phyloP scores from a whole-genome alignment of 345 rosid genomes.

The Pseudoturritis turrita region DNA sequence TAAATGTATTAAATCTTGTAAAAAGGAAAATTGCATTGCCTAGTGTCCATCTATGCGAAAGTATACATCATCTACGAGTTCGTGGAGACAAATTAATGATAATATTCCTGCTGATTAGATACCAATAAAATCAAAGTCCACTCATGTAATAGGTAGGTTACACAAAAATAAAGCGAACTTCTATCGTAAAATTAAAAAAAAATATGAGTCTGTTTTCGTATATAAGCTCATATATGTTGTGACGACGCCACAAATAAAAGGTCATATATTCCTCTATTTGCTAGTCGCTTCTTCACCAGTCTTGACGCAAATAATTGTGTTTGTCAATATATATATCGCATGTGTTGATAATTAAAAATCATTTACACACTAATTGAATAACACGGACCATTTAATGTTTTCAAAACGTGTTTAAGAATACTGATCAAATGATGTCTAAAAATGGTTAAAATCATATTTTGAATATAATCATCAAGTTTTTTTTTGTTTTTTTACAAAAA shows the following conservation, averaged over 20 bases:
- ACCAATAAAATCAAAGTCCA: slow-evolving; percentile 28
- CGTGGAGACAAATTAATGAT: slow-evolving; percentile 29
- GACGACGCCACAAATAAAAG: background rate
- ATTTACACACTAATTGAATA: background rate
- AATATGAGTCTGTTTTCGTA: background rate
- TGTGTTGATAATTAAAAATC: slow-evolving; percentile 11
- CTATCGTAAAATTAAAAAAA: background rate
- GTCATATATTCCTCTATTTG: background rate
- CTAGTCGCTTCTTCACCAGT: slow-evolving; percentile 11
- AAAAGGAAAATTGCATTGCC: background rate
- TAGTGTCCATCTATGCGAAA: slow-evolving; percentile 20
- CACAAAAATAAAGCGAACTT: background rate
- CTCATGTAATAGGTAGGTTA: slow-evolving; percentile 6
- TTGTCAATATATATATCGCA: slow-evolving; percentile 8
- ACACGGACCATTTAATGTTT: slow-evolving; percentile 9
- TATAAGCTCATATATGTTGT: background rate
- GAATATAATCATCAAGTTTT: background rate
- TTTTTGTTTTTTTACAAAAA: too few species aligned
- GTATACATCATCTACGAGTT: slow-evolving; percentile 15
- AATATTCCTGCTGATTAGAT: slow-evolving; percentile 31
- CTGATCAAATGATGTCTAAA: slow-evolving; percentile 1
- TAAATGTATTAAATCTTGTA: background rate
- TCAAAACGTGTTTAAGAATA: slow-evolving; percentile 22
- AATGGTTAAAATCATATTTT: background rate
- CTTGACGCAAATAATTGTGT: slow-evolving; percentile 21